Evolutionary conservation across 2,329 filamentous ascomycete species (phyloP).

Genomic region (Pseudogymnoascus pannorum): DNA sequence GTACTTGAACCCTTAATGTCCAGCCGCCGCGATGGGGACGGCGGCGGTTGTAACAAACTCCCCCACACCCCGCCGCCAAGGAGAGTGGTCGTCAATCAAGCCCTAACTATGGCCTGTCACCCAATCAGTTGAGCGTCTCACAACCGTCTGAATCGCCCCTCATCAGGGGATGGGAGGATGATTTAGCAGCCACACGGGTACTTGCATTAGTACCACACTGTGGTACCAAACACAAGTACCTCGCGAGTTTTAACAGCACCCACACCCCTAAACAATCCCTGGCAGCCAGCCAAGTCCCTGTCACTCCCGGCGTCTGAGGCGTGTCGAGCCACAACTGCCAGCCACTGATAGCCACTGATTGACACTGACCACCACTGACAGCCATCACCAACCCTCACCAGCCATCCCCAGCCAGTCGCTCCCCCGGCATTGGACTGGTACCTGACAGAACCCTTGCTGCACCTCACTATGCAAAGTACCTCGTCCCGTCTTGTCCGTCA

Average conservation of each 20-base stretch:
- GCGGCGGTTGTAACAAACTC: neutral
- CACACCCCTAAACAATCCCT: neutral
- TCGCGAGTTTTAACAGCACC: neutral
- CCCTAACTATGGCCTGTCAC: neutral
- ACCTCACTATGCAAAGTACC: neutral
- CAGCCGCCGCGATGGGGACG: constrained; percentile 3
- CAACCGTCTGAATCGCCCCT: constrained; percentile 6
- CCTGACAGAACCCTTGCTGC: constrained; percentile 1
- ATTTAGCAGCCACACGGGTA: neutral
- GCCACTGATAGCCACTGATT: neutral
- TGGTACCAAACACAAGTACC: neutral
- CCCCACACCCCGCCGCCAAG: neutral
- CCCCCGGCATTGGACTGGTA: neutral
- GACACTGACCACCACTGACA: neutral
- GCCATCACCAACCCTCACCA: neutral
- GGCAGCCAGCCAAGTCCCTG: neutral
- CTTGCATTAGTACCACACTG: neutral
- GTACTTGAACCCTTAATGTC: neutral
- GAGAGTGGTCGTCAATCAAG: neutral
- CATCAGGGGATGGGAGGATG: neutral
- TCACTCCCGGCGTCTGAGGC: neutral
- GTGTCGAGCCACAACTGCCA: neutral
- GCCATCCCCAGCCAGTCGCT: neutral
- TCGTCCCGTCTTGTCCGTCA: neutral
- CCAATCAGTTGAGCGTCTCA: constrained; percentile 4